Conservation (phyloP, 192 early-diverging fungal species). For the Coemansia sp. region DNA sequence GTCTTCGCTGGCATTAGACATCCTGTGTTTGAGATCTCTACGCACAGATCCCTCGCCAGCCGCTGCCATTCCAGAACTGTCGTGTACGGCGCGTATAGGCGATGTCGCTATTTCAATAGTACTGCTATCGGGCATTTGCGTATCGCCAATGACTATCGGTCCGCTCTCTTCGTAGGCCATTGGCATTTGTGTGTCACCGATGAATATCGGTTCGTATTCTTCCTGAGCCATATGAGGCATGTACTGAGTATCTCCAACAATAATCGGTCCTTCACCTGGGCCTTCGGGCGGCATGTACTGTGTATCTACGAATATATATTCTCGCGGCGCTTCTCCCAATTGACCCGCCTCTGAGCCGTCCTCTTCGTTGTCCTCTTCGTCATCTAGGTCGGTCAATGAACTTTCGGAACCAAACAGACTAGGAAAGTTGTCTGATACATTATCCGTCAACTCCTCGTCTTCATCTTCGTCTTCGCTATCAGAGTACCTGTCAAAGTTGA, state of each 20-base stretch:
- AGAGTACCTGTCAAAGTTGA: neutral
- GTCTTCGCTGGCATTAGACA: neutral
- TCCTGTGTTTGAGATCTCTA: neutral
- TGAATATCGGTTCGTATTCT: slow-evolving; percentile 8
- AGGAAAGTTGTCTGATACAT: neutral
- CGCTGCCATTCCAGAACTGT: neutral
- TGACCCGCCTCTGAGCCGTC: neutral
- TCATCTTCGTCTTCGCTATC: neutral
- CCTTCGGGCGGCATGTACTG: neutral
- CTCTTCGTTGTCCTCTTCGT: neutral
- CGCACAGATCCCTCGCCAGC: neutral
- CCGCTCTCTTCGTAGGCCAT: neutral
- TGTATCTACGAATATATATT: neutral
- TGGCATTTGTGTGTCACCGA: slow-evolving; percentile 11
- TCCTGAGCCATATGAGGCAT: neutral
- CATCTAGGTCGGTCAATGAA: neutral
- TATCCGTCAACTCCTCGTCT: neutral
- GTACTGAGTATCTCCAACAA: neutral
- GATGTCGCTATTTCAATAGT: neutral
- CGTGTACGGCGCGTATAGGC: neutral
- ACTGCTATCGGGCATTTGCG: neutral
- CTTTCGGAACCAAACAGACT: neutral
- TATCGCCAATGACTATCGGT: slow-evolving; percentile 5
- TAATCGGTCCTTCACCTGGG: neutral
- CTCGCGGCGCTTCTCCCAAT: neutral